Percentiles rank a stretch among this genome's conserved stretches.
phyloP scores from a whole-genome alignment of 1,139 yeast species.

The Saccharomycopsis crataegensis region DNA sequence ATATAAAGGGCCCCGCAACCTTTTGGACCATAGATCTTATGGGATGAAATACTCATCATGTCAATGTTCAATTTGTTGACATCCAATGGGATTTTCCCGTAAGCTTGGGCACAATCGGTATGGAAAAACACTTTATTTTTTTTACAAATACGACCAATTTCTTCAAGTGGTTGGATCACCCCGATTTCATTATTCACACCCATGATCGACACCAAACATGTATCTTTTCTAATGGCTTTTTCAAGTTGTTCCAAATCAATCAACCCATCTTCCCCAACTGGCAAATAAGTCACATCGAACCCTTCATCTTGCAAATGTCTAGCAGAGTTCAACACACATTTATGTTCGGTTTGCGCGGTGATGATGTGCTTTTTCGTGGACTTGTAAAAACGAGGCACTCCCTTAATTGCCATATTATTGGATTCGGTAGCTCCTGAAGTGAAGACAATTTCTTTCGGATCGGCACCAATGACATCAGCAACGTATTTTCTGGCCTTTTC shows the following conservation, averaged over 20 bases:
- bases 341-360: constrained; percentile 95
- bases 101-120: constrained; percentile 98
- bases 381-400: constrained; percentile 88
- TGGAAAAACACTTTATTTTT: constrained; percentile 89
- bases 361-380: constrained; percentile 89
- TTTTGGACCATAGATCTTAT: constrained; percentile 96
- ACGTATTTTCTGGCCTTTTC: constrained; percentile 78
- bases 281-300: constrained; percentile 88
- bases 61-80: constrained; percentile 93
- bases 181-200: constrained; percentile 98
- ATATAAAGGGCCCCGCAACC: constrained; percentile 96
- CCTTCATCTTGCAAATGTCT: constrained; percentile 95
- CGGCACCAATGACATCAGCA: constrained; percentile 83
- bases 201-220: constrained; percentile 90
- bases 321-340: constrained; percentile 94
- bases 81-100: constrained; percentile 87
- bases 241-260: constrained; percentile 71
- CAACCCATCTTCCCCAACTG: constrained; percentile 76
- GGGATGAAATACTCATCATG: constrained; percentile 87
- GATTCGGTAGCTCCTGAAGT: constrained; percentile 98
- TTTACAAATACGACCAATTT: constrained; percentile 84
- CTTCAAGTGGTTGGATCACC: constrained; percentile 91
- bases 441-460: constrained; percentile 92
- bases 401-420: constrained; percentile 90
- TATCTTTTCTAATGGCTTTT: constrained; percentile 82